Conservation (phyloP, 768 basidiomycete species). For the Leccinum aurantiacum region DNA sequence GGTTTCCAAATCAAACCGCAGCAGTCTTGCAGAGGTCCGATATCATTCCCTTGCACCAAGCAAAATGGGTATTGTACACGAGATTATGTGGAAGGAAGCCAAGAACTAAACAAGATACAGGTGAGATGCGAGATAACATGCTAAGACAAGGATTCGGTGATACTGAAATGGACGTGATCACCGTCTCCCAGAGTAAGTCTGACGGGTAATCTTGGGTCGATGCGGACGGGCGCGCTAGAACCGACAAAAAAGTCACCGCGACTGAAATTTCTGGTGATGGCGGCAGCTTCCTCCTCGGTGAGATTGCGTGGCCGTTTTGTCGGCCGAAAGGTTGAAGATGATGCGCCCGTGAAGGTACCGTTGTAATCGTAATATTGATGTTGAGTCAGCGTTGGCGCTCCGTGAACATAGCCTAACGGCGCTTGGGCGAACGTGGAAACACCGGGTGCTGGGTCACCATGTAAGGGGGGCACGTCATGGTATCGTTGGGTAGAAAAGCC, state of each 20-base stretch:
- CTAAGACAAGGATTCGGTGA: conserved; percentile 49
- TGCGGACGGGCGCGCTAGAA: conserved; percentile 75
- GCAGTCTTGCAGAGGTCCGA: background rate
- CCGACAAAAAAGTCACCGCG: conserved; percentile 84
- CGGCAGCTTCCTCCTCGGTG: conserved; percentile 81
- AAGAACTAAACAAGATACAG: conserved; percentile 21
- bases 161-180: conserved; percentile 72
- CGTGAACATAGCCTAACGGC: conserved; percentile 39
- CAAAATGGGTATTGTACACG: conserved; percentile 23
- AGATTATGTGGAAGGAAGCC: conserved; percentile 12
- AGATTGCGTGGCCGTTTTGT: conserved; percentile 75
- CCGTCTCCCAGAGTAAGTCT: conserved; percentile 78
- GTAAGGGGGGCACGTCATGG: conserved; percentile 8
- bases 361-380: conserved; percentile 79
- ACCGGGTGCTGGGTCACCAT: conserved; percentile 27
- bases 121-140: conserved; percentile 14
- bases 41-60: conserved; percentile 12
- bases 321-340: conserved; percentile 77
- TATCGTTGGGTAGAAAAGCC: conserved; percentile 6
- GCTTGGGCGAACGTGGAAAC: conserved; percentile 40
- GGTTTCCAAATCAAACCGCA: conserved; percentile 1
- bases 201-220: conserved; percentile 79
- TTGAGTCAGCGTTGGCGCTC: conserved; percentile 50
- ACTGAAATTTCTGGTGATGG: conserved; percentile 78
- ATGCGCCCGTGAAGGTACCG: conserved; percentile 63